Base-by-base conservation (phyloP, 2,329 filamentous ascomycete genomes). In the Ophiostoma sp. region DNA sequence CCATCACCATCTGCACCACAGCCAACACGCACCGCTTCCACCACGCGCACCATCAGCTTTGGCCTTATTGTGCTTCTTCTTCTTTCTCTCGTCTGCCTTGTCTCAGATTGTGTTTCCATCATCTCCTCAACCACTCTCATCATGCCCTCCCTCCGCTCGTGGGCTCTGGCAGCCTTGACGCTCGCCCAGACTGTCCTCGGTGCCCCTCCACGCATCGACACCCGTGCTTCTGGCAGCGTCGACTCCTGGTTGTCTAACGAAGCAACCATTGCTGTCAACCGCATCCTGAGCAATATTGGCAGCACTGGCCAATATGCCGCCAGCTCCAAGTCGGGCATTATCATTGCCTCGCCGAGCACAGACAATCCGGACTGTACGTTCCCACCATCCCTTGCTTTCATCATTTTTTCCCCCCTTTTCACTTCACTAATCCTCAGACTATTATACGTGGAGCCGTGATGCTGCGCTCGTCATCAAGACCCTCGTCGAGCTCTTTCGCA, bases 371-470 rank as follows among this genome's bases (percentile, higher is more conserved):
- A 89, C 77, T 91, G 88, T 90, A 81, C 82, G 86, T 79, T 8
- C 9, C 0, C 7, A 39, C 19, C 0, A 31, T 50, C 12, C 42
- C 11, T 11, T 22, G 19, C 11, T 33, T 63, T 9, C 28, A 1
- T 19, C 19, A 7, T 28, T 57, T 42, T 68, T 74, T 31, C 11
- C 11, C 3, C 25, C 2, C 17, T 5, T 22, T 19, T 36, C 36
- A 7, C 42, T 11, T 25, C 39, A 19, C 64, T 66, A 22, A 50
- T 36, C 4, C 6, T 15, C 19, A 71, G 69, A 95, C 80, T 94
- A 87, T 79, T 95, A 90, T 78, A 93, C 91, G 0, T 95, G 93
- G 93, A 93, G 90, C 1, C 85, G 93, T 78, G 93, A 95, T 80
- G 87, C 91, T 19, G 91, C 90, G 31, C 84, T 95, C 39, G 89